Percentiles rank a stretch among this genome's conserved stretches.
Evolutionary conservation across 2,329 filamentous ascomycete genomes (phyloP).

Genomic region (Aspergillaceae sp.): DNA sequence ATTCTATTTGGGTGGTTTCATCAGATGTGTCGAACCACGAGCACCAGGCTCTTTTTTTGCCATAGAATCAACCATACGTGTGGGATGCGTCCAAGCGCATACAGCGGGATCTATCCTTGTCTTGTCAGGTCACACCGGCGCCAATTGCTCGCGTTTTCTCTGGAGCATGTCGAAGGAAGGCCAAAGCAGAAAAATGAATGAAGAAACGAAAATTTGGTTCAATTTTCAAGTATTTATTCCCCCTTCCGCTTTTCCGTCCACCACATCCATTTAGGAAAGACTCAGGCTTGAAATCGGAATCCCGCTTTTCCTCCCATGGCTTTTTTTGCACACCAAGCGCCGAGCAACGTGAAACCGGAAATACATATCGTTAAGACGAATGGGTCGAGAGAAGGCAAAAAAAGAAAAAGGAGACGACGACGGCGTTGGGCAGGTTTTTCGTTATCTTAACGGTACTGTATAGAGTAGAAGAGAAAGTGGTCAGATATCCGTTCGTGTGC

Average conservation of each 20-base stretch:
- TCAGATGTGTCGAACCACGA: too few species aligned
- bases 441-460: constrained; percentile 26
- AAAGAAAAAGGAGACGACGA: constrained; percentile 8
- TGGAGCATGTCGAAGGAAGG: too few species aligned
- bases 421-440: too few species aligned
- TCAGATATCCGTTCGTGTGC: background rate
- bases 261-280: constrained; percentile 1
- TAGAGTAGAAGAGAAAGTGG: background rate
- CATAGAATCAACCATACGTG: too few species aligned
- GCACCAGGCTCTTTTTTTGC: too few species aligned
- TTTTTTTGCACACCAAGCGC: constrained; percentile 14
- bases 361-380: constrained; percentile 18
- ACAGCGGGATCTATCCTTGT: too few species aligned
- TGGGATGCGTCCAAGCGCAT: too few species aligned
- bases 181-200: too few species aligned
- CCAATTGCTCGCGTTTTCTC: too few species aligned
- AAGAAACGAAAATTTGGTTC: too few species aligned
- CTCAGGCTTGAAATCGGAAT: constrained; percentile 6
- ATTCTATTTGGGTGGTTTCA: too few species aligned
- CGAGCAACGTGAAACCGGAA: constrained; percentile 19
- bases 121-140: too few species aligned
- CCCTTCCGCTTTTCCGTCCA: constrained; percentile 12
- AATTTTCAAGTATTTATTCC: constrained; percentile 5
- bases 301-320: constrained; percentile 8
- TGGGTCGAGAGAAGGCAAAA: constrained; percentile 14